phyloP scores from a whole-genome alignment of 225 moss, liverwort and hornwort genomes.

The Lunularia cruciata region DNA sequence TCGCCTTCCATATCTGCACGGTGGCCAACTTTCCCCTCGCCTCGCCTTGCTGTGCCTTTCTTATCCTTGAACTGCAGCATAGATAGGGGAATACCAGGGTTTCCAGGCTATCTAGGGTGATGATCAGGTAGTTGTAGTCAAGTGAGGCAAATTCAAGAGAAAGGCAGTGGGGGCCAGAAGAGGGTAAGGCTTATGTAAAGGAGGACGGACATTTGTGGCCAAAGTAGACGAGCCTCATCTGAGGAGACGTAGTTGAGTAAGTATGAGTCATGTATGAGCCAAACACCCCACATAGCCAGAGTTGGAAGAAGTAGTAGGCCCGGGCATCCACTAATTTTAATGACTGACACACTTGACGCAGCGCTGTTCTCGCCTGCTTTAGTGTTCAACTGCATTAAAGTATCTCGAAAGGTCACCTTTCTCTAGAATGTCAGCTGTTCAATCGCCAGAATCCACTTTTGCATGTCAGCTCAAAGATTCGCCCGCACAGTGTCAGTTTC shows the following conservation, averaged over 20 bases:
- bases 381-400: background rate
- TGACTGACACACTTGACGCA: background rate
- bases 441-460: background rate
- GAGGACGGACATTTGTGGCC: too few relatives aligned
- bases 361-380: background rate
- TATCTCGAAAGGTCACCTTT: background rate
- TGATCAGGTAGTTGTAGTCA: too few relatives aligned
- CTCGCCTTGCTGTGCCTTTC: background rate
- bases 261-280: background rate
- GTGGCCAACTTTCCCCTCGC: background rate
- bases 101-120: too few relatives aligned
- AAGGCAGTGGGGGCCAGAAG: too few relatives aligned
- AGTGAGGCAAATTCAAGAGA: too few relatives aligned
- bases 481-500: background rate
- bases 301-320: background rate
- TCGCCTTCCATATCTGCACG: background rate
- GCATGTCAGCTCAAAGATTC: constrained; percentile 6
- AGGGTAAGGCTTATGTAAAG: too few relatives aligned
- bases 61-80: background rate
- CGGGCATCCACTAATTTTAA: background rate
- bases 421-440: constrained; percentile 10
- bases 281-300: background rate
- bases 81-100: too few relatives aligned
- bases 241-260: too few relatives aligned
- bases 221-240: too few relatives aligned